Evolutionary conservation across 768 basidiomycete genomes (phyloP).

Genomic region (Auriscalpium microsporum): DNA sequence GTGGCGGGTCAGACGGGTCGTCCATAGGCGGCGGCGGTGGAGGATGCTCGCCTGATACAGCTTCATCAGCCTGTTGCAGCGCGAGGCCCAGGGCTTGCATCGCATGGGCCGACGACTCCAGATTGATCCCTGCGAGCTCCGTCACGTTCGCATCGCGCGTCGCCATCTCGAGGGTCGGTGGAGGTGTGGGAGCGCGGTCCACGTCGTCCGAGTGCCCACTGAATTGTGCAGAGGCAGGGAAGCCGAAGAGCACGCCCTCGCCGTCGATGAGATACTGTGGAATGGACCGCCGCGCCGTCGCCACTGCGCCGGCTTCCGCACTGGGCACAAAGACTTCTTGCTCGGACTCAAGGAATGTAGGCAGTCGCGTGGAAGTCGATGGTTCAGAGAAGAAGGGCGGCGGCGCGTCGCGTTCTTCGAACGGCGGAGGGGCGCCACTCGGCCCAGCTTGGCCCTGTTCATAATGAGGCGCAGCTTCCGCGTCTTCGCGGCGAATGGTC

Average conservation of each 20-base stretch:
- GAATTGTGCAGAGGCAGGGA: constrained; percentile 62
- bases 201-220: constrained; percentile 72
- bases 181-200: constrained; percentile 50
- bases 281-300: constrained; percentile 24
- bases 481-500: constrained; percentile 64
- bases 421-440: constrained; percentile 74
- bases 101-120: constrained; percentile 42
- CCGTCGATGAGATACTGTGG: constrained; percentile 42
- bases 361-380: constrained; percentile 39
- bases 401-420: constrained; percentile 76
- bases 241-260: constrained; percentile 76
- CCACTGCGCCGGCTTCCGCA: constrained; percentile 27
- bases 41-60: constrained; percentile 30
- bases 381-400: constrained; percentile 48
- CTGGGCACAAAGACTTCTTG: constrained; percentile 62
- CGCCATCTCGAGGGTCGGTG: constrained; percentile 70
- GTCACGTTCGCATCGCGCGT: constrained; percentile 64
- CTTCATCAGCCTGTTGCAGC: constrained; percentile 37
- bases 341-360: constrained; percentile 78
- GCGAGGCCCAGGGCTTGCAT: constrained; percentile 53
- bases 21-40: constrained; percentile 80
- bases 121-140: constrained; percentile 47
- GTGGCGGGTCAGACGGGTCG: constrained; percentile 83
- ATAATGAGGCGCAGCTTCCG: constrained; percentile 57
- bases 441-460: constrained; percentile 70